phyloP scores from a whole-genome alignment of 441 rosid genomes.

The Eruca vesicaria region DNA sequence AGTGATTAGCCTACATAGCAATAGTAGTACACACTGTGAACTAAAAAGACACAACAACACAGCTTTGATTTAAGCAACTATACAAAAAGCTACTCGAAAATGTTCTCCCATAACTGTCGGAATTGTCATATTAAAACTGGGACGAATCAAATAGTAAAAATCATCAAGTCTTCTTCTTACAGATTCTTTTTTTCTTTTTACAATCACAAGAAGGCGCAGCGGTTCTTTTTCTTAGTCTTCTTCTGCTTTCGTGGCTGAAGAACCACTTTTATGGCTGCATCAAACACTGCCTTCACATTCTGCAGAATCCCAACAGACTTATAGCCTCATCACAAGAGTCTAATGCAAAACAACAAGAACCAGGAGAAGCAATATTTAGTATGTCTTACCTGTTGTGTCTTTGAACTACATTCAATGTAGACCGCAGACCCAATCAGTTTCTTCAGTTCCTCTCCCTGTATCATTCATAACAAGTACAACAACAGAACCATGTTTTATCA shows the following conservation, averaged over 20 bases:
- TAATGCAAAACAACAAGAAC: neutral
- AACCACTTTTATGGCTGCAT: constrained; percentile 80
- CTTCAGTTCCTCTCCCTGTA: constrained; percentile 92
- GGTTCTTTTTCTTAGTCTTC: constrained; percentile 73
- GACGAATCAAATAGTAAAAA: constrained; percentile 7
- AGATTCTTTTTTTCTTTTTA: neutral
- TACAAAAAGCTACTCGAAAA: constrained; percentile 18
- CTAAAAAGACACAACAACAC: constrained; percentile 20
- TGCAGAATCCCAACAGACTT: constrained; percentile 31
- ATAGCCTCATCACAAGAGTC: neutral
- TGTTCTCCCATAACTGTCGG: constrained; percentile 14
- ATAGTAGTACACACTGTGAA: constrained; percentile 21
- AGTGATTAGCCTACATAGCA: constrained; percentile 31
- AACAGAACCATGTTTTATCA: neutral
- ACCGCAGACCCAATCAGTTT: constrained; percentile 80
- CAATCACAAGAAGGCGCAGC: constrained; percentile 28
- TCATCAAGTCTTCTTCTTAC: neutral
- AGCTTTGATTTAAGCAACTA: constrained; percentile 14
- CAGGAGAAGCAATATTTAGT: neutral
- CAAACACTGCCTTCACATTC: constrained; percentile 86
- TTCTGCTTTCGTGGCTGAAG: constrained; percentile 85
- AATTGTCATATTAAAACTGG: constrained; percentile 17
- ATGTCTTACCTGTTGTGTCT: constrained; percentile 76
- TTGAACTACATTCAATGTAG: constrained; percentile 88
- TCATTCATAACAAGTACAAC: constrained; percentile 1